A percentile compares a stretch with the other conserved stretches of the same genome.
Evolutionary conservation across 2,329 filamentous ascomycete genomes (phyloP).

Genomic region (Ambrosiella beaveri): DNA sequence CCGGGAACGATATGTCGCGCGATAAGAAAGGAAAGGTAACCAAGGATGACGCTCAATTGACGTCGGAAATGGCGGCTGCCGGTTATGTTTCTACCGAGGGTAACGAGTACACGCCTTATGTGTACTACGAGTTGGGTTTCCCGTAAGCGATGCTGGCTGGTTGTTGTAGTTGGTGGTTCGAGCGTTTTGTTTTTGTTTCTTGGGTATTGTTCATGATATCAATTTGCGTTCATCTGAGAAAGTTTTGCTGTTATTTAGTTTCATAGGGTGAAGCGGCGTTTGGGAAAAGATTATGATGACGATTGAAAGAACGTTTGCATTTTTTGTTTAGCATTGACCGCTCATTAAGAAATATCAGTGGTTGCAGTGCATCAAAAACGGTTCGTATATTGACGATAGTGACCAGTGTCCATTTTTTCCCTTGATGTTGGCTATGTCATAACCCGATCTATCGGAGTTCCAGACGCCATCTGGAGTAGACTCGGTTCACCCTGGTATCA

Average conservation of each 20-base stretch:
- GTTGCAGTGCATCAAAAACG: too few relatives aligned
- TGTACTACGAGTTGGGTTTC: slow-evolving; percentile 91
- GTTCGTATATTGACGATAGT: too few relatives aligned
- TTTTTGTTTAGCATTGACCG: too few relatives aligned
- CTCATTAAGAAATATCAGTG: too few relatives aligned
- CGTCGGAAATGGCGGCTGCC: slow-evolving; percentile 69
- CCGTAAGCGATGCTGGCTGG: slow-evolving; percentile 19
- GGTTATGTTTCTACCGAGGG: slow-evolving; percentile 51
- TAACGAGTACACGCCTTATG: slow-evolving; percentile 83
- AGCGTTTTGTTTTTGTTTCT: not conserved
- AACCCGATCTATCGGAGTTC: slow-evolving; percentile 4
- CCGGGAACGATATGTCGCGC: slow-evolving; percentile 79
- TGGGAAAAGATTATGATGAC: too few relatives aligned
- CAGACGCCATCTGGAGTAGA: not conserved
- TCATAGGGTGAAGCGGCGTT: not conserved
- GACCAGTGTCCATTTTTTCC: too few relatives aligned
- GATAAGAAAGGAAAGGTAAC: slow-evolving; percentile 87
- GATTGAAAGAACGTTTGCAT: too few relatives aligned
- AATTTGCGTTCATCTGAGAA: not conserved
- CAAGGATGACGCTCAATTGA: slow-evolving; percentile 68
- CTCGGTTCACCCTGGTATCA: not conserved
- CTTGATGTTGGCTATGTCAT: too few relatives aligned
- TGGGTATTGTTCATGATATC: not conserved
- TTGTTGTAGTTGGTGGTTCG: not conserved
- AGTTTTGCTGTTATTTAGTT: not conserved